Evolutionary conservation across 768 basidiomycete species (phyloP).

Genomic region (Leccinellum albellum): DNA sequence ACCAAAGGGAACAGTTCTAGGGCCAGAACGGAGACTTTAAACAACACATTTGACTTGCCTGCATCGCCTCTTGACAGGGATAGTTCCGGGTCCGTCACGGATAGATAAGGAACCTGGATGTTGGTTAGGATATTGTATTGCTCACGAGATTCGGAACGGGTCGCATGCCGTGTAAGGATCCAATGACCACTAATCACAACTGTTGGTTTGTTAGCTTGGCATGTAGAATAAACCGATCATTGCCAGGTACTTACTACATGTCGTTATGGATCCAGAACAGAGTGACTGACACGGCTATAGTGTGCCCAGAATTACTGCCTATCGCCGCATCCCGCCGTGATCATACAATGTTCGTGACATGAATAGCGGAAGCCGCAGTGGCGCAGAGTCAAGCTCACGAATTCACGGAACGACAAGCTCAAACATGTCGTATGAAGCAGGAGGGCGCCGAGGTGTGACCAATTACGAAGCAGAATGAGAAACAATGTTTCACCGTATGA

Average conservation of each 20-base stretch:
- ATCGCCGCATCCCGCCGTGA: neutral
- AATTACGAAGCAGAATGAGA: neutral
- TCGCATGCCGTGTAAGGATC: neutral
- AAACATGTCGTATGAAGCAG: neutral
- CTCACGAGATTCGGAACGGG: neutral
- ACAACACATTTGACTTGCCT: neutral
- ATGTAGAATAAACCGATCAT: neutral
- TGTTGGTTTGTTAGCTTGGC: neutral
- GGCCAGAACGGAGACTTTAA: neutral
- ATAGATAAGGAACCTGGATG: neutral
- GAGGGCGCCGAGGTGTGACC: neutral
- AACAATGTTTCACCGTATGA: neutral
- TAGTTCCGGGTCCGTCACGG: conserved; percentile 1
- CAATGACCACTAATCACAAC: neutral
- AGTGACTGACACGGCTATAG: neutral
- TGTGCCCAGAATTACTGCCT: neutral
- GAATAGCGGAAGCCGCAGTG: neutral
- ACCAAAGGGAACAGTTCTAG: neutral
- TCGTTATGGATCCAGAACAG: neutral
- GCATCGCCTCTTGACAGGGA: neutral
- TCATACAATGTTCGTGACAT: neutral
- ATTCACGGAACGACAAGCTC: neutral
- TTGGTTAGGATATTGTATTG: conserved; percentile 3
- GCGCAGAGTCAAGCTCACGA: neutral
- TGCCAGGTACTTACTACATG: neutral